Percentiles rank a stretch among this genome's conserved stretches.
phyloP scores from a whole-genome alignment of 2,329 filamentous ascomycete genomes.

The Cercospora sesami region DNA sequence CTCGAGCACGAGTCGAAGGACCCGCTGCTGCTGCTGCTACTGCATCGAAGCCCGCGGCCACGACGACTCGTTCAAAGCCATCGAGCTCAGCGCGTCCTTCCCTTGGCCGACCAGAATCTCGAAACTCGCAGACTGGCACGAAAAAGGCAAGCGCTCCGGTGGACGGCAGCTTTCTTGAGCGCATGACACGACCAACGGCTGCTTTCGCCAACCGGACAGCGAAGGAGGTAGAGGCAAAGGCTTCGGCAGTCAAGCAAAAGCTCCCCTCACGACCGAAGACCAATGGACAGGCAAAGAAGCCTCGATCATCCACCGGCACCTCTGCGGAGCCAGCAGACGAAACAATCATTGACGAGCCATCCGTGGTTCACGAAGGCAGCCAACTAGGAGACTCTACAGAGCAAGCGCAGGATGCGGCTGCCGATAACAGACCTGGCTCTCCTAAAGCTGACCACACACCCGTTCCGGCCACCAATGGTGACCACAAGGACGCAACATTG shows the following conservation, averaged over 20 bases:
- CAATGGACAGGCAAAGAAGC: conserved; percentile 21
- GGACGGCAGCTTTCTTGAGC: conserved; percentile 72
- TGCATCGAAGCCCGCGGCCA: conserved; percentile 32
- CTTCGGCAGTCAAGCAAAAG: conserved; percentile 36
- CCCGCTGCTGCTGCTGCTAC: conserved; percentile 19
- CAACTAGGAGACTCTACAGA: conserved; percentile 5
- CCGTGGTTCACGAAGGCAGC: conserved; percentile 14
- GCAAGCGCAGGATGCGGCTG: conserved; percentile 2
- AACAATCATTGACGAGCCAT: conserved; percentile 16
- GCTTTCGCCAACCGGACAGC: conserved; percentile 62
- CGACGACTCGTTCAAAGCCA: conserved; percentile 36
- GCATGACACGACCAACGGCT: conserved; percentile 77
- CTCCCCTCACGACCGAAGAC: conserved; percentile 21
- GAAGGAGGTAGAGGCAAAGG: conserved; percentile 56
- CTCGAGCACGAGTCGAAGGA: conserved; percentile 59
- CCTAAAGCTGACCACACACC: conserved; percentile 6
- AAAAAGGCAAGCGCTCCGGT: conserved; percentile 54
- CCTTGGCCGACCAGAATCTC: conserved; percentile 49
- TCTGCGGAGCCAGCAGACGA: conserved; percentile 10
- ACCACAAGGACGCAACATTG: conserved; percentile 10
- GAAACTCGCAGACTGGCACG: conserved; percentile 43
- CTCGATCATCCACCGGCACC: conserved; percentile 8
- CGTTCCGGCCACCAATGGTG: conserved; percentile 6
- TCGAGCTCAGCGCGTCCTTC: conserved; percentile 40
- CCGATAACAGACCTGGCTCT: conserved; percentile 6